These are phyloP conservation scores for Vigna radiata DNA, from an alignment of 306 rosid genomes.

Conservation along the genomic window DNA sequence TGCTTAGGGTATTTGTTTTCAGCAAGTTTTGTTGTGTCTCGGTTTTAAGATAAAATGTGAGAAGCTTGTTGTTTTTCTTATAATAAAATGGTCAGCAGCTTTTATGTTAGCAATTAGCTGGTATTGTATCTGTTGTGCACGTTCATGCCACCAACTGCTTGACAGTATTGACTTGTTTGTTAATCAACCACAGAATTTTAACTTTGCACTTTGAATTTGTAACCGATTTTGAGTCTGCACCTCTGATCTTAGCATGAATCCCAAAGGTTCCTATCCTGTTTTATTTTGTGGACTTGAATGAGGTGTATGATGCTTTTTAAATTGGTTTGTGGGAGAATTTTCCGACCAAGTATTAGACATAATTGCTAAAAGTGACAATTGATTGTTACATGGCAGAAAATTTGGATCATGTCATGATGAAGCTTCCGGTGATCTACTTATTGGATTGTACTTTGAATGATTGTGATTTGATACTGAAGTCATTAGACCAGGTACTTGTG, in stretches of 20 bases:
- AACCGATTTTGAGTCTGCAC: conserved; percentile 20
- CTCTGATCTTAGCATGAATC: conserved; percentile 21
- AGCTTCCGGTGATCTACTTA: conserved; percentile 78
- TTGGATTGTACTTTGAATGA: conserved; percentile 92
- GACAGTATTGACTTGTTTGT: conserved; percentile 26
- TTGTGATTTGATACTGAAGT: conserved; percentile 72
- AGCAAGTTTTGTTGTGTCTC: conserved; percentile 25
- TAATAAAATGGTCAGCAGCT: conserved; percentile 24
- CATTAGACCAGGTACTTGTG: conserved; percentile 73
- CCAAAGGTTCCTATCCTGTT: conserved; percentile 24
- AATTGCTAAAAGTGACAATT: conserved; percentile 34
- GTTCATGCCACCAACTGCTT: conserved; percentile 3
- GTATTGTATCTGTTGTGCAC: conserved; percentile 13
- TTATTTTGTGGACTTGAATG: conserved; percentile 29
- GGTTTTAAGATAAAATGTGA: conserved; percentile 5
- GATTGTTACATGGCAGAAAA: conserved; percentile 60
- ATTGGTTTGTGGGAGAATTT: conserved; percentile 26
- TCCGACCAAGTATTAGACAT: conserved; percentile 38
- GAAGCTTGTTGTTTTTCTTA: conserved; percentile 16
- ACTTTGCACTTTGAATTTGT: conserved; percentile 14
- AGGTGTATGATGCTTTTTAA: conserved; percentile 37
- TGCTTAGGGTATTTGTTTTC: conserved; percentile 27
- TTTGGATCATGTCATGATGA: conserved; percentile 48
- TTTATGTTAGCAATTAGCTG: conserved; percentile 15
- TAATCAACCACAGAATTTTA: conserved; percentile 16